Percentiles rank a stretch among this genome's conserved stretches.
Evolutionary conservation across 257 asterid genomes (phyloP).

Genomic region (Gynochthodes officinalis): DNA sequence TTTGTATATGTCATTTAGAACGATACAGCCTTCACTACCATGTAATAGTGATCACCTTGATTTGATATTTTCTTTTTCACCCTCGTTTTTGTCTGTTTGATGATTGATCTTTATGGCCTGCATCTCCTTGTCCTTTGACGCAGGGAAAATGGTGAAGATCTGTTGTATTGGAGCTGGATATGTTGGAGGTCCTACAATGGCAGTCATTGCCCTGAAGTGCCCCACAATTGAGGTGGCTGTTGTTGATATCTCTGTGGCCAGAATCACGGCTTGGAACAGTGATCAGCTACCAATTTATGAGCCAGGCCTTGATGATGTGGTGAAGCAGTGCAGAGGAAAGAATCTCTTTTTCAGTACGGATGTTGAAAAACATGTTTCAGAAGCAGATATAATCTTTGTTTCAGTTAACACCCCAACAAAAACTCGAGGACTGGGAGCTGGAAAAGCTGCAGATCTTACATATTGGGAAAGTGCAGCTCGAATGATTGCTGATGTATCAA

Average conservation of each 20-base stretch:
- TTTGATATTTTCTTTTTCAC: background rate
- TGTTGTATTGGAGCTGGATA: constrained; percentile 41
- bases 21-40: too few relatives aligned
- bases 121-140: background rate
- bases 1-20: background rate
- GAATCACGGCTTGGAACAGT: constrained; percentile 35
- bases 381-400: constrained; percentile 35
- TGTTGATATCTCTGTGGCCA: constrained; percentile 33
- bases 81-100: background rate
- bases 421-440: constrained; percentile 36
- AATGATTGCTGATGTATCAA: constrained; percentile 37
- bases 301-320: constrained; percentile 36
- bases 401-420: constrained; percentile 38
- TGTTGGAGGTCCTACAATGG: constrained; percentile 45
- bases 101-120: background rate
- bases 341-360: constrained; percentile 35
- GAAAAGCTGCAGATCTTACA: constrained; percentile 41
- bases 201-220: constrained; percentile 35
- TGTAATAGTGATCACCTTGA: constrained; percentile 1
- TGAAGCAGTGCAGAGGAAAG: constrained; percentile 37
- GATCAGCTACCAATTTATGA: constrained; percentile 36
- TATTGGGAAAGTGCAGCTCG: constrained; percentile 42
- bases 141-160: constrained; percentile 38
- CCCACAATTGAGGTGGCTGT: constrained; percentile 37
- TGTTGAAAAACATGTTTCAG: constrained; percentile 33